Evolutionary conservation across 2,329 filamentous ascomycete species (phyloP).

Genomic region (Fusarium nanum): DNA sequence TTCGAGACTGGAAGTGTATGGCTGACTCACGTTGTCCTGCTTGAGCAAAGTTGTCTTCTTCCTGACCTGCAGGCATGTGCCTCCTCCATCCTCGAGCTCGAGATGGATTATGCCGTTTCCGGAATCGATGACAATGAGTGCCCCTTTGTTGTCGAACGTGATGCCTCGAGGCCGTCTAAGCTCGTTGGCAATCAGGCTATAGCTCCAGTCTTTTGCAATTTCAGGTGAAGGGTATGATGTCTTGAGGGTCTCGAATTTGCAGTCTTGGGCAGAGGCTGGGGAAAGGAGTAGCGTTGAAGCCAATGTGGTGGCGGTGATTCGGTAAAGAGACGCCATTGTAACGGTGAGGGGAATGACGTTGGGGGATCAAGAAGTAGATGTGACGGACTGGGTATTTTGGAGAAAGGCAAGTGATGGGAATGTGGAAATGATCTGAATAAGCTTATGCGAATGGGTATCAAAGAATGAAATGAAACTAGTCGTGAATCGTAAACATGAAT

Average conservation of each 20-base stretch:
- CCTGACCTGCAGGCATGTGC: slow-evolving; percentile 55
- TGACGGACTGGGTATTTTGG: not conserved
- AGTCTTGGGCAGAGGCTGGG: slow-evolving; percentile 18
- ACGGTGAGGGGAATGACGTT: slow-evolving; percentile 17
- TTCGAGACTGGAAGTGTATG: not conserved
- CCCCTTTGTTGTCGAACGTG: slow-evolving; percentile 58
- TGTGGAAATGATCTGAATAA: not conserved
- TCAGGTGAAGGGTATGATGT: slow-evolving; percentile 53
- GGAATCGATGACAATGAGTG: slow-evolving; percentile 59
- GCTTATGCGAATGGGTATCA: slow-evolving; percentile 5
- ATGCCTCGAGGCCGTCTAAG: slow-evolving; percentile 59
- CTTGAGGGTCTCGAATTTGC: slow-evolving; percentile 45
- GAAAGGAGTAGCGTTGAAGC: slow-evolving; percentile 15
- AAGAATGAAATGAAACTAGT: not conserved
- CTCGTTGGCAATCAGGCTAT: slow-evolving; percentile 56
- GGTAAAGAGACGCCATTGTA: slow-evolving; percentile 26
- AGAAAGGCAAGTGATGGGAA: not conserved
- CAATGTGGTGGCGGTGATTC: slow-evolving; percentile 18
- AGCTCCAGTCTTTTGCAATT: slow-evolving; percentile 58
- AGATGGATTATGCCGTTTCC: slow-evolving; percentile 57
- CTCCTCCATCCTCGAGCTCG: slow-evolving; percentile 55
- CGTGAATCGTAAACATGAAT: slow-evolving; percentile 5
- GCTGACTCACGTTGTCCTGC: slow-evolving; percentile 50
- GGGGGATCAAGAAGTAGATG: not conserved
- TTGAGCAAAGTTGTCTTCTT: slow-evolving; percentile 53